phyloP scores from a whole-genome alignment of 1,284 basidiomycete genomes.

The Pholiota adiposa region DNA sequence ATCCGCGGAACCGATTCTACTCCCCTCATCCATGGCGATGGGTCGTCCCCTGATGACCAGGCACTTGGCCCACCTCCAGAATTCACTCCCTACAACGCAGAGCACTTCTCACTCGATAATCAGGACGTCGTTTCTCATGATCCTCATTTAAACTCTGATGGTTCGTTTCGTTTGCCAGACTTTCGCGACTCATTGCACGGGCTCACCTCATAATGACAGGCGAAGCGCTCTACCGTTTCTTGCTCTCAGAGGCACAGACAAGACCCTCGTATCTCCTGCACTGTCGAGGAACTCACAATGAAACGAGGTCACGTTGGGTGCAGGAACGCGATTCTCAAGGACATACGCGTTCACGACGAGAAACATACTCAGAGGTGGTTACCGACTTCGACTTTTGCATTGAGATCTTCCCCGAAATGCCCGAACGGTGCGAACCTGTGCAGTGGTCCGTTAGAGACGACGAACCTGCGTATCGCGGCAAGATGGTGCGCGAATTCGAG shows the following conservation, averaged over 20 bases:
- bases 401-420: constrained; percentile 38
- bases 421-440: constrained; percentile 15
- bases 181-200: not conserved
- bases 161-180: constrained; percentile 36
- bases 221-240: constrained; percentile 75
- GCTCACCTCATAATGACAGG: constrained; percentile 38
- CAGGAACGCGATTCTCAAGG: constrained; percentile 41
- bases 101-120: constrained; percentile 52
- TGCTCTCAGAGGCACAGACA: constrained; percentile 57
- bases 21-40: not conserved
- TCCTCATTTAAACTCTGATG: constrained; percentile 72
- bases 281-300: constrained; percentile 61
- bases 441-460: constrained; percentile 34
- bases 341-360: constrained; percentile 36
- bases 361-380: constrained; percentile 56
- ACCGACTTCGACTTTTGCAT: constrained; percentile 71
- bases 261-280: constrained; percentile 55
- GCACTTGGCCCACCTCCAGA: constrained; percentile 50
- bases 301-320: constrained; percentile 56
- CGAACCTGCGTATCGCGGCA: constrained; percentile 59
- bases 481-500: constrained; percentile 54
- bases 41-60: not conserved
- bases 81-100: constrained; percentile 66
- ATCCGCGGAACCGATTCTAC: not conserved
- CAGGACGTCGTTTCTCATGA: constrained; percentile 72